These are phyloP conservation scores for Podosphaera xanthii DNA, from an alignment of 2,329 filamentous ascomycete genomes.

Conservation along the genomic window DNA sequence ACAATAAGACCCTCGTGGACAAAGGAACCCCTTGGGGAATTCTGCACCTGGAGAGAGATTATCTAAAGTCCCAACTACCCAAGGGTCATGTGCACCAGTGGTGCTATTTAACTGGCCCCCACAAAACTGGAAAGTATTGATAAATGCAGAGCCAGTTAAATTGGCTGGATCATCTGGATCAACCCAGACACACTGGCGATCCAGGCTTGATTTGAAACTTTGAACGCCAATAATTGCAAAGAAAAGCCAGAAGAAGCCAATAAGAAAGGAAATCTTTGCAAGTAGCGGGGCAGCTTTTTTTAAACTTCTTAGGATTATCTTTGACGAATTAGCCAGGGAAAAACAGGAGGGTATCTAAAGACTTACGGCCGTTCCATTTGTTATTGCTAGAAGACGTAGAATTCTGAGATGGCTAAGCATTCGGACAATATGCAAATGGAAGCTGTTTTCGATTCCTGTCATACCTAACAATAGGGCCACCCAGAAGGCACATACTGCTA, in stretches of 20 bases:
- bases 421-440: conserved; percentile 71
- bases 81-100: conserved; percentile 37
- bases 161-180: conserved; percentile 36
- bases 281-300: conserved; percentile 87
- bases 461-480: conserved; percentile 58
- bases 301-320: conserved; percentile 82
- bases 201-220: conserved; percentile 72
- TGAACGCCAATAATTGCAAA: conserved; percentile 95
- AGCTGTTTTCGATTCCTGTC: conserved; percentile 39
- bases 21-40: conserved; percentile 64
- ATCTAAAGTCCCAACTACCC: conserved; percentile 27
- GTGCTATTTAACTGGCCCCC: conserved; percentile 52
- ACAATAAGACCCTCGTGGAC: conserved; percentile 63
- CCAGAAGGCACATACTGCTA: conserved; percentile 92
- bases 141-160: conserved; percentile 26
- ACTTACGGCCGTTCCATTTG: conserved; percentile 73
- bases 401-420: conserved; percentile 96
- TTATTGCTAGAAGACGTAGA: conserved; percentile 70
- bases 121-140: conserved; percentile 53
- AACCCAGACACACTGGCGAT: conserved; percentile 57
- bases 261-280: conserved; percentile 79
- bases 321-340: conserved; percentile 1
- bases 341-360: neutral
- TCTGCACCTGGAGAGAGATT: conserved; percentile 27
- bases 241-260: conserved; percentile 91